A percentile compares a stretch with the other conserved stretches of the same genome.
These are phyloP conservation scores for Rutstroemia sp. DNA, from an alignment of 2,329 filamentous ascomycete species.

Conservation along the genomic window DNA sequence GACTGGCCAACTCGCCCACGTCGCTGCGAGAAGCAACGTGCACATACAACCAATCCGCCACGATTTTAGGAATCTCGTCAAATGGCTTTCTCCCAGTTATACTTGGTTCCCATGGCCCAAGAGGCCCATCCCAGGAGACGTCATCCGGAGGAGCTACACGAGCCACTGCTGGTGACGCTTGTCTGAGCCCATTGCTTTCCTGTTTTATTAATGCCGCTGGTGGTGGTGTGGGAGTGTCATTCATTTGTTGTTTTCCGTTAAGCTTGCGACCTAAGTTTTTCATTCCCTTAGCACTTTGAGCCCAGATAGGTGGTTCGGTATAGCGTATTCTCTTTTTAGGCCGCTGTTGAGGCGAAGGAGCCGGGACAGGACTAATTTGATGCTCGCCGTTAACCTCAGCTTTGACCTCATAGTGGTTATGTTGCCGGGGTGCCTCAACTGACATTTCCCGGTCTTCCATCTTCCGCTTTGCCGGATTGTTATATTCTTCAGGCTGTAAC, in stretches of 20 bases:
- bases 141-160: conserved; percentile 9
- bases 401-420: conserved; percentile 14
- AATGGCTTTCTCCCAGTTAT: conserved; percentile 64
- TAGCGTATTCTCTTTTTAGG: conserved; percentile 43
- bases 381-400: conserved; percentile 19
- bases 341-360: conserved; percentile 31
- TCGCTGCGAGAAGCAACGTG: conserved; percentile 63
- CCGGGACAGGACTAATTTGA: conserved; percentile 10
- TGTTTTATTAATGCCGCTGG: conserved; percentile 15
- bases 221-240: conserved; percentile 11
- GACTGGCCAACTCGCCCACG: conserved; percentile 52
- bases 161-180: conserved; percentile 11
- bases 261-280: conserved; percentile 16
- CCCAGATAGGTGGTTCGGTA: conserved; percentile 44
- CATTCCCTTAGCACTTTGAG: conserved; percentile 21
- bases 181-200: conserved; percentile 23
- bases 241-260: conserved; percentile 17
- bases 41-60: conserved; percentile 76
- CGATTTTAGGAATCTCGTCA: conserved; percentile 64
- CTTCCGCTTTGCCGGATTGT: conserved; percentile 22
- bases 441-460: conserved; percentile 24
- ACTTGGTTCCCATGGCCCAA: conserved; percentile 57
- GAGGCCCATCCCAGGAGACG: conserved; percentile 15
- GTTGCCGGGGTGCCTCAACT: conserved; percentile 15
- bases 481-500: conserved; percentile 17